Evolutionary conservation across 192 early-diverging fungal genomes (phyloP).

Genomic region (Backusella mclennaniae): DNA sequence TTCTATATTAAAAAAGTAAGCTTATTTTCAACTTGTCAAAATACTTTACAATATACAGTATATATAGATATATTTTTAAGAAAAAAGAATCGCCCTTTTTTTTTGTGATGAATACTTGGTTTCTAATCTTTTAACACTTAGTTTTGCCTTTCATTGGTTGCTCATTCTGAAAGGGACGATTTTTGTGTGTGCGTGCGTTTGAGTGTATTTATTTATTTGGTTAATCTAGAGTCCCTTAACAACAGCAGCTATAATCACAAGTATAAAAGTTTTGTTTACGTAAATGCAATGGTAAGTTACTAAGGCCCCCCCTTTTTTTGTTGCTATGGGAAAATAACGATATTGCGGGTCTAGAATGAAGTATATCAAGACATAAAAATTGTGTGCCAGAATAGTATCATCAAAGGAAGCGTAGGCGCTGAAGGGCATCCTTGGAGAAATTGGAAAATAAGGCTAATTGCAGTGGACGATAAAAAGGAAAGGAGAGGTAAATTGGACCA

Average conservation of each 20-base stretch:
- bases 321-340: not conserved
- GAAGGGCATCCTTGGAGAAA: slow-evolving; percentile 41
- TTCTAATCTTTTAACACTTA: not conserved
- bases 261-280: too few relatives aligned
- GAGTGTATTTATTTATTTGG: too few relatives aligned
- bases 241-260: too few relatives aligned
- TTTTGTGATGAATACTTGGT: not conserved
- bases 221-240: too few relatives aligned
- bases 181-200: too few relatives aligned
- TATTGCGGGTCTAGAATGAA: not conserved
- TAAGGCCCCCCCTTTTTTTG: not conserved
- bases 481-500: slow-evolving; percentile 27
- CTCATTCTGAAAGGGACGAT: too few relatives aligned
- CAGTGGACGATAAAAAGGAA: slow-evolving; percentile 41
- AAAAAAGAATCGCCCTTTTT: too few relatives aligned
- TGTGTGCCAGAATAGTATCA: slow-evolving; percentile 21
- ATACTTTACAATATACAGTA: not conserved
- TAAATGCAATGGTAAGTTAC: not conserved
- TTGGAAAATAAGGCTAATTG: slow-evolving; percentile 46
- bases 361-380: slow-evolving; percentile 10
- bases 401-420: slow-evolving; percentile 7
- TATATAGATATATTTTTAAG: too few relatives aligned
- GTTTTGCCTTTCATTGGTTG: not conserved
- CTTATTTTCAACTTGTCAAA: not conserved
- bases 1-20: not conserved